Evolutionary conservation across 108 stramenopile genomes (phyloP).

Genomic region (Cyclotella choctawhatcheeana): DNA sequence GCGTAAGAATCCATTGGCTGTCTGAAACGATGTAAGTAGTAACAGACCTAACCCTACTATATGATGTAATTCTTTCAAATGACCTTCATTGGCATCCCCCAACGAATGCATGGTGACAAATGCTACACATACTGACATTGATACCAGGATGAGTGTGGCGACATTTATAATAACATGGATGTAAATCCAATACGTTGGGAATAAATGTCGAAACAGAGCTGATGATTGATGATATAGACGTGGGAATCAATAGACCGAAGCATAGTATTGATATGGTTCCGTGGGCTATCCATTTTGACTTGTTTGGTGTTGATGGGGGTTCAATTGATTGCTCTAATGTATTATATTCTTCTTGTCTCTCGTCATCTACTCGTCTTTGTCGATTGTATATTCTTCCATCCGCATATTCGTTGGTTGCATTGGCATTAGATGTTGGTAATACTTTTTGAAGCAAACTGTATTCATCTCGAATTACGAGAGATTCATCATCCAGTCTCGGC

Average conservation of each 20-base stretch:
- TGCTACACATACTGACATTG: constrained; percentile 43
- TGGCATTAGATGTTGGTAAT: too few species aligned
- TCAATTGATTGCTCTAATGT: too few species aligned
- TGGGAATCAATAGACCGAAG: constrained; percentile 52
- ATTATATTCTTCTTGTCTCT: too few species aligned
- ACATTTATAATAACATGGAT: constrained; percentile 67
- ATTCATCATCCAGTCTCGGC: too few species aligned
- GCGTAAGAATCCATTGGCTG: constrained; percentile 43
- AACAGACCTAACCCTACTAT: constrained; percentile 52
- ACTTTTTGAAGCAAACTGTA: too few species aligned
- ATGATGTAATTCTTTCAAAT: constrained; percentile 60
- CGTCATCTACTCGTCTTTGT: background rate
- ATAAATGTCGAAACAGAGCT: constrained; percentile 57
- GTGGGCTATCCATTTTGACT: constrained; percentile 44
- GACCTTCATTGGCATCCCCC: constrained; percentile 40
- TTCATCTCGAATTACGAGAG: too few species aligned
- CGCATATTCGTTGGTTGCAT: too few species aligned
- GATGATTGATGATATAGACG: constrained; percentile 54
- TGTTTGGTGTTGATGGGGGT: background rate
- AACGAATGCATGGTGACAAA: constrained; percentile 25
- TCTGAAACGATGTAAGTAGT: constrained; percentile 49
- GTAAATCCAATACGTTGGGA: constrained; percentile 66
- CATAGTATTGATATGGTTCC: constrained; percentile 53
- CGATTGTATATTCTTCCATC: too few species aligned
- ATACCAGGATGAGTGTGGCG: constrained; percentile 34